Percentiles rank a stretch among this genome's conserved stretches.
Evolutionary conservation across 2,329 filamentous ascomycete genomes (phyloP).

Genomic region (Colletotrichum filicis): DNA sequence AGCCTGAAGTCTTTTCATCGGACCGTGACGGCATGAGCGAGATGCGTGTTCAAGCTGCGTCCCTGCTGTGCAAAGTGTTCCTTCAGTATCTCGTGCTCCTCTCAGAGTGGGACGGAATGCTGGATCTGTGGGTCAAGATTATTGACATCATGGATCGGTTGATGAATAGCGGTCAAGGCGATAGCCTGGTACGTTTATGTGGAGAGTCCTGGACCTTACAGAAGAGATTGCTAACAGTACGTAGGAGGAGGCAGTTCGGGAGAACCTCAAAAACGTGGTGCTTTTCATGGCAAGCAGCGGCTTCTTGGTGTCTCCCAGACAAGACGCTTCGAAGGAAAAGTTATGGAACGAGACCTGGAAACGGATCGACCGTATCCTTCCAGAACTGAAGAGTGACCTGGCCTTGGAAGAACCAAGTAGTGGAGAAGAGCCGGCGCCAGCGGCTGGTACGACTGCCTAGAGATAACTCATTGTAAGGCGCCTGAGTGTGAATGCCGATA

Average conservation of each 20-base stretch:
- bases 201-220: background rate
- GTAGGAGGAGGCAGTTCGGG: slow-evolving; percentile 92
- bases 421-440: background rate
- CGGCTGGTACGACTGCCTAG: slow-evolving; percentile 2
- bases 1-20: slow-evolving; percentile 92
- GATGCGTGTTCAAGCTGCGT: slow-evolving; percentile 91
- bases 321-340: slow-evolving; percentile 64
- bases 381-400: slow-evolving; percentile 68
- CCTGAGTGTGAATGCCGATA: background rate
- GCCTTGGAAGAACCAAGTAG: slow-evolving; percentile 57
- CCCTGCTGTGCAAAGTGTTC: slow-evolving; percentile 93
- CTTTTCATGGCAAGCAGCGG: slow-evolving; percentile 94
- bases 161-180: slow-evolving; percentile 94
- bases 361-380: slow-evolving; percentile 72
- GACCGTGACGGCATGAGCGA: slow-evolving; percentile 96
- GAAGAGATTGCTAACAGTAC: slow-evolving; percentile 5
- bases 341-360: slow-evolving; percentile 74
- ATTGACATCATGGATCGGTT: slow-evolving; percentile 94
- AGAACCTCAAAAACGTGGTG: slow-evolving; percentile 95
- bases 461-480: background rate
- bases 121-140: slow-evolving; percentile 92
- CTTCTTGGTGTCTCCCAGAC: slow-evolving; percentile 78
- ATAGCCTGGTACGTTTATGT: slow-evolving; percentile 76
- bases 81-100: slow-evolving; percentile 90
- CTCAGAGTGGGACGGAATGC: slow-evolving; percentile 86